phyloP scores from a whole-genome alignment of 176 grass and related monocot species.

The Elymus sibiricus region DNA sequence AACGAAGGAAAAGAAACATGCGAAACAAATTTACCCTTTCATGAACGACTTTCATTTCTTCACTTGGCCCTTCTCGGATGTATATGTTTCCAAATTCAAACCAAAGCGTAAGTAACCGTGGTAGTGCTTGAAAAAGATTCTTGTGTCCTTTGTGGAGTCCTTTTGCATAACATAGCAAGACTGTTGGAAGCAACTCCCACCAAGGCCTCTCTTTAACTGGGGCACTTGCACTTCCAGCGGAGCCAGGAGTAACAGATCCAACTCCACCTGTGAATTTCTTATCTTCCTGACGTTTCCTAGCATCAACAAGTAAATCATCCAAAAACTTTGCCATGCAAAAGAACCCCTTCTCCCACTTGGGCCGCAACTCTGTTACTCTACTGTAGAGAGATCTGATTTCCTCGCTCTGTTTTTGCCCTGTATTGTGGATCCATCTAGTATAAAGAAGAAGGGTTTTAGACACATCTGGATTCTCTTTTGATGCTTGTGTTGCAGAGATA shows the following conservation, averaged over 20 bases:
- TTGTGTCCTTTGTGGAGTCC: slow-evolving; percentile 92
- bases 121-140: slow-evolving; percentile 91
- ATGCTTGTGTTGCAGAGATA: slow-evolving; percentile 61
- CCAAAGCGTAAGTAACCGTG: slow-evolving; percentile 89
- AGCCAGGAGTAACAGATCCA: slow-evolving; percentile 31
- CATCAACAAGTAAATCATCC: slow-evolving; percentile 94
- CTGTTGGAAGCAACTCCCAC: slow-evolving; percentile 63
- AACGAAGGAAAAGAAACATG: not conserved
- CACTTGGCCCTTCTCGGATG: slow-evolving; percentile 41
- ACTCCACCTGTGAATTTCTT: slow-evolving; percentile 48
- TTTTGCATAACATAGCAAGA: slow-evolving; percentile 74
- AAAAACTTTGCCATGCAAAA: slow-evolving; percentile 94
- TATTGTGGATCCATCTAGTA: slow-evolving; percentile 97
- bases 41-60: slow-evolving; percentile 65
- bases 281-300: slow-evolving; percentile 92
- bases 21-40: slow-evolving; percentile 41
- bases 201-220: slow-evolving; percentile 68
- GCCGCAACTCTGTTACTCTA: slow-evolving; percentile 79
- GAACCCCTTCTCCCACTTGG: slow-evolving; percentile 96
- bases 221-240: slow-evolving; percentile 43
- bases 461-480: slow-evolving; percentile 76
- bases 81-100: slow-evolving; percentile 97
- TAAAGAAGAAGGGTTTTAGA: slow-evolving; percentile 96
- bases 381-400: slow-evolving; percentile 77
- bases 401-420: slow-evolving; percentile 85